Evolutionary conservation across 1,139 yeast species (phyloP), one percentile per base, ranked within the genome.

Genomic region (Lodderomyces parapsilosis): DNA sequence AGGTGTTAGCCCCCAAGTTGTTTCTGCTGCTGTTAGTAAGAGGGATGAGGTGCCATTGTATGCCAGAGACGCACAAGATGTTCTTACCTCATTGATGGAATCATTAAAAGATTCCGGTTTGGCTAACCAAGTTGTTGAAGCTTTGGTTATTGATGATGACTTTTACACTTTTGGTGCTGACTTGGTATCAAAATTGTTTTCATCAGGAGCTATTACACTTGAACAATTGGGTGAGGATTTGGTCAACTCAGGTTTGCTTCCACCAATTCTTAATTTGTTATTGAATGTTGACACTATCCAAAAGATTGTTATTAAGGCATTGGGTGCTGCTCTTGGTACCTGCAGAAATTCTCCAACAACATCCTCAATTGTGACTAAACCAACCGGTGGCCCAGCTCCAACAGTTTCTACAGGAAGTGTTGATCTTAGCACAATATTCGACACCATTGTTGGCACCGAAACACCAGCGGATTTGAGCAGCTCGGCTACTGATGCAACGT

Each of bases 21-120:
- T n/a, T 17, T 9, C 22, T 32, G 13, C 20, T 15, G 35, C 35
- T 10, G n/a, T 35, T 9, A 15, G n/a, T 17, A 35, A 35, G n/a
- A 23, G 20, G 9, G 30, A 34, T 8, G 17, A 35, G 14, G 43
- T 41, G 10, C 36, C 40, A 19, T 18, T 44, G n/a, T 45, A 37
- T 20, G 33, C 50, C 15, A 52, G 57, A 50, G 52, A 57, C 34
- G 49, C 47, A 6, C 45, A 50, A 37, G 54, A 50, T 13, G 53
- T 68, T 41, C 56, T 70, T 45, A 59, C 68, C 41, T 59, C 64
- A 44, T 67, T 72, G 55, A 63, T 72, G 71, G 75, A 71, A 53
- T 71, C 78, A 1, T 69, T 72, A 56, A 71, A 70, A 57, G 49
- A 62, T 44, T 71, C 77, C 22, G 77, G 77, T 41, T 70, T 72